Evolutionary conservation across 192 early-diverging fungal species (phyloP).

Genomic region (Gigaspora rosea): DNA sequence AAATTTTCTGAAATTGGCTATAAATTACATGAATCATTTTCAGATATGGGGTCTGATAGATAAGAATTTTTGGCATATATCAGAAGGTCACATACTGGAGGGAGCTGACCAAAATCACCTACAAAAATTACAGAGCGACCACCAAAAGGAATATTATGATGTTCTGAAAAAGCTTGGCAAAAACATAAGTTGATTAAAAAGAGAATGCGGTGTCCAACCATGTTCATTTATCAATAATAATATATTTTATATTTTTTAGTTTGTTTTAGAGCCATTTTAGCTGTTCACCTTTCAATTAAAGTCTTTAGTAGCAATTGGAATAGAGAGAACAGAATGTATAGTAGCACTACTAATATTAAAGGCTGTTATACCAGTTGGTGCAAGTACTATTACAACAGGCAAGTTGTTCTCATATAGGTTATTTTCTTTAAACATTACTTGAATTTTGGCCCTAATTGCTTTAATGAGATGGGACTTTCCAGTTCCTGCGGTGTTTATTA

Average conservation of each 20-base stretch:
- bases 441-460: not conserved
- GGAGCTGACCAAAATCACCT: not conserved
- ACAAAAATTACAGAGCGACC: not conserved
- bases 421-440: not conserved
- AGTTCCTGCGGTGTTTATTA: not conserved
- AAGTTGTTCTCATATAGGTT: no score
- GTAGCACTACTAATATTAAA: not conserved
- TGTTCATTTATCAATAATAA: no score
- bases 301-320: not conserved
- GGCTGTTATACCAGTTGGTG: not conserved
- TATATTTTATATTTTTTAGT: no score
- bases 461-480: not conserved
- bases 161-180: not conserved
- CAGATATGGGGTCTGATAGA: not conserved
- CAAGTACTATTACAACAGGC: not conserved
- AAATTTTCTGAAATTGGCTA: not conserved
- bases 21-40: not conserved
- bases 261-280: no score
- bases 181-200: not conserved
- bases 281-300: not conserved
- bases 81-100: not conserved
- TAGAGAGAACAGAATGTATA: not conserved
- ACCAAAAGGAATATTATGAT: not conserved
- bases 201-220: no score
- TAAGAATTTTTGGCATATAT: not conserved